A percentile compares a stretch with the other conserved stretches of the same genome.
Conservation (phyloP, 2,329 filamentous ascomycete genomes). For the Aspergillus tubingensis region DNA sequence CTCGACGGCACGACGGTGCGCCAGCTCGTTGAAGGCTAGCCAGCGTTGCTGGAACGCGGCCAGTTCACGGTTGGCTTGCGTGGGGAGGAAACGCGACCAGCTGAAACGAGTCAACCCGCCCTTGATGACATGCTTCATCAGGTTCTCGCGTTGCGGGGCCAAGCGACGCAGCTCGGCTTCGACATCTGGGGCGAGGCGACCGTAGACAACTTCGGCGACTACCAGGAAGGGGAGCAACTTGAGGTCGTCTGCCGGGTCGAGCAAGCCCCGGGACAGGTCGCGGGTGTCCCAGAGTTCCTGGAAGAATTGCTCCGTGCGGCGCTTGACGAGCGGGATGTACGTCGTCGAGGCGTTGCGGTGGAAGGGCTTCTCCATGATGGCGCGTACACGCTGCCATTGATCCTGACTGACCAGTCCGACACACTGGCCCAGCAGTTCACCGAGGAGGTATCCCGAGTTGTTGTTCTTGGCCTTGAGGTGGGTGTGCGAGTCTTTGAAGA, state of each 20-base stretch:
- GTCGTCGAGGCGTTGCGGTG: neutral
- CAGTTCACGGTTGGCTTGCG: slow-evolving; percentile 28
- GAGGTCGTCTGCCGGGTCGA: slow-evolving; percentile 33
- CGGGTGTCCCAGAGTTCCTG: neutral
- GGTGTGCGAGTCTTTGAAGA: slow-evolving; percentile 49
- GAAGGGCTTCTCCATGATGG: slow-evolving; percentile 7
- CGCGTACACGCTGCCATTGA: slow-evolving; percentile 13
- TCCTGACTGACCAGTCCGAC: slow-evolving; percentile 44
- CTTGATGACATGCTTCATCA: slow-evolving; percentile 37
- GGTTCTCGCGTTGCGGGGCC: slow-evolving; percentile 30
- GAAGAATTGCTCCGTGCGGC: slow-evolving; percentile 1
- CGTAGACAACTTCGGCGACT: slow-evolving; percentile 45
- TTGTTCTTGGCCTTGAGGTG: slow-evolving; percentile 48
- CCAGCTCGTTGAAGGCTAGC: slow-evolving; percentile 37
- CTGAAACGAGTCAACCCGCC: slow-evolving; percentile 38
- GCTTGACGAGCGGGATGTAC: slow-evolving; percentile 5
- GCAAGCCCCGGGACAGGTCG: neutral
- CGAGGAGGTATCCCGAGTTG: slow-evolving; percentile 45
- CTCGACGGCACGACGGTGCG: slow-evolving; percentile 6
- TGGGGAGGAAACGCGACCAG: slow-evolving; percentile 19
- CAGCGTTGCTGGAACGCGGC: slow-evolving; percentile 33
- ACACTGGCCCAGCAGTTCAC: slow-evolving; percentile 47
- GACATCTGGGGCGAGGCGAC: slow-evolving; percentile 28
- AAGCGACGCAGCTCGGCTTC: slow-evolving; percentile 25
- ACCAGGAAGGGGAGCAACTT: slow-evolving; percentile 42